A percentile compares a stretch with the other conserved stretches of the same genome.
Conservation (phyloP, 306 rosid genomes). For the Castanopsis chinensis region DNA sequence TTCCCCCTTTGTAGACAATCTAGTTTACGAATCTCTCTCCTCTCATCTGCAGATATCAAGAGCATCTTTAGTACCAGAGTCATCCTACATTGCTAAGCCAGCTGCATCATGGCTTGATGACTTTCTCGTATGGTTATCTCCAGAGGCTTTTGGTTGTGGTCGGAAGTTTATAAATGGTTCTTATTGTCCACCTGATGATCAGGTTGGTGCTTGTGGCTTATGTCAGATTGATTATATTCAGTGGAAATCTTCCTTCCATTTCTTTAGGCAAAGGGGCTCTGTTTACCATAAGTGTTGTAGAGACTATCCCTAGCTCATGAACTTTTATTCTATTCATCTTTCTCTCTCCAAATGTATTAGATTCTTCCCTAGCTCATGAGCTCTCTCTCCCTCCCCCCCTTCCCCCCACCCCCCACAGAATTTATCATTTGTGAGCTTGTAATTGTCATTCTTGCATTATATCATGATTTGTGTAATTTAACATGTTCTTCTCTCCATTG, state of each 20-base stretch:
- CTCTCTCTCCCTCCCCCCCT: not conserved
- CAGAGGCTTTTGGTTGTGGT: conserved; percentile 98
- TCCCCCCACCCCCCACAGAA: not conserved
- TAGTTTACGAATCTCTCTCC: conserved; percentile 4
- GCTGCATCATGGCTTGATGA: conserved; percentile 99
- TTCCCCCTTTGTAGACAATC: too few species aligned
- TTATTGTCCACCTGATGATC: conserved; percentile 97
- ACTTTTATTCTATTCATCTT: not conserved
- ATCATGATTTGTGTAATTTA: not conserved
- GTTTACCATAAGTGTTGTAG: not conserved
- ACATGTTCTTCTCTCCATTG: not conserved
- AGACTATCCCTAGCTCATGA: not conserved
- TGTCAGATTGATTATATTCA: conserved; percentile 11
- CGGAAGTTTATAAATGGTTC: conserved; percentile 85
- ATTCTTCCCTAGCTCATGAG: too few species aligned
- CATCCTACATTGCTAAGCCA: conserved; percentile 92
- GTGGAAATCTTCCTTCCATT: conserved; percentile 1
- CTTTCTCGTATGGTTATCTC: conserved; percentile 96
- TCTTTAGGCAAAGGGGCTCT: conserved; percentile 2
- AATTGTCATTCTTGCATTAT: not conserved
- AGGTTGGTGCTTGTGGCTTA: conserved; percentile 46
- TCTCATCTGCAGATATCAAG: conserved; percentile 72
- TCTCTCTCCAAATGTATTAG: too few species aligned
- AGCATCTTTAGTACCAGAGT: conserved; percentile 71
- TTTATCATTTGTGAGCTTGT: not conserved